Conservation (phyloP, 2,329 filamentous ascomycete genomes). For the Ophiostoma himal-ulmi region DNA sequence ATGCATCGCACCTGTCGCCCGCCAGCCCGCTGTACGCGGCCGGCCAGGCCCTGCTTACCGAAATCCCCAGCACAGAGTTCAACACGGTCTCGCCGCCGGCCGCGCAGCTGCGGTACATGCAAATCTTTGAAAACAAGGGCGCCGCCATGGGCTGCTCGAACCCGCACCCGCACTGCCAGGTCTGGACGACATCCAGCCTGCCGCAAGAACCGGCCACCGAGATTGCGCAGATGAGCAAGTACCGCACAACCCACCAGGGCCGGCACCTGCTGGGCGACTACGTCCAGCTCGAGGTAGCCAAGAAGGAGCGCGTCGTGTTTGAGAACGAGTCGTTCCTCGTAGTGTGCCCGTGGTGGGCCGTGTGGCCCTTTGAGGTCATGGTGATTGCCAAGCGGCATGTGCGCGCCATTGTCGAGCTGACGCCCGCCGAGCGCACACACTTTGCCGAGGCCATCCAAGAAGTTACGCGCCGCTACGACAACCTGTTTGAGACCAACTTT, state of each 20-base stretch:
- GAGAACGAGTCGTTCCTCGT: conserved; percentile 81
- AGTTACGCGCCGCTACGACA: conserved; percentile 87
- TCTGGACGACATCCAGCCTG: conserved; percentile 88
- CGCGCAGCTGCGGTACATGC: conserved; percentile 90
- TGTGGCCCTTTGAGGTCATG: conserved; percentile 96
- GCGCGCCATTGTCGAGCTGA: conserved; percentile 76
- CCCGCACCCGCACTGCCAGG: conserved; percentile 91
- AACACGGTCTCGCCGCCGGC: conserved; percentile 48
- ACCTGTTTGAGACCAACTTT: conserved; percentile 93
- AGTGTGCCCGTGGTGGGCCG: conserved; percentile 94
- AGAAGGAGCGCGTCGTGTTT: conserved; percentile 79
- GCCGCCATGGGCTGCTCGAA: conserved; percentile 98
- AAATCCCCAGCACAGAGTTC: conserved; percentile 34
- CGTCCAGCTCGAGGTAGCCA: conserved; percentile 71
- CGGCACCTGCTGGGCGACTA: conserved; percentile 81
- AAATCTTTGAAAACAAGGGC: conserved; percentile 99
- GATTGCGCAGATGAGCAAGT: conserved; percentile 70
- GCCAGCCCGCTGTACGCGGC: conserved; percentile 55
- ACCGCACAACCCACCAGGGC: conserved; percentile 63
- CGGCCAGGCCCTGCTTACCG: conserved; percentile 35
- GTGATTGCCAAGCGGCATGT: conserved; percentile 80
- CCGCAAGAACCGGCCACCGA: conserved; percentile 86
- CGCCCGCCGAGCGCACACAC: conserved; percentile 59
- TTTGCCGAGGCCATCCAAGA: conserved; percentile 83
- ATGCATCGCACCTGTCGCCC: conserved; percentile 71